These are phyloP conservation scores for Scutellaria minor DNA, from an alignment of 257 asterid genomes.

Conservation along the genomic window DNA sequence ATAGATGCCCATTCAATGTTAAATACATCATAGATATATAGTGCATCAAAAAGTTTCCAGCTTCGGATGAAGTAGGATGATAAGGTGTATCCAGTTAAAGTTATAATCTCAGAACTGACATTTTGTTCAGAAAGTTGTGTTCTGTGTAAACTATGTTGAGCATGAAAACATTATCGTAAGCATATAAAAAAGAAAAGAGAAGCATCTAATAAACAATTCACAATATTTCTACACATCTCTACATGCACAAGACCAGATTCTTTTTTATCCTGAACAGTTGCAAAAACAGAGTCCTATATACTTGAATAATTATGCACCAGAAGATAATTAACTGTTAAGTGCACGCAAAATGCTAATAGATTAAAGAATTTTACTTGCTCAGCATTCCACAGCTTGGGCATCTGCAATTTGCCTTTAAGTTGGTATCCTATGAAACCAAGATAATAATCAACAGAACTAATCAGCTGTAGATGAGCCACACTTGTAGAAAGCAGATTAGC, in stretches of 20 bases:
- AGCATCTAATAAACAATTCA: conserved; percentile 6
- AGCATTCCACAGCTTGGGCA: conserved; percentile 93
- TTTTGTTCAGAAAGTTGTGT: not conserved
- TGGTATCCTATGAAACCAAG: conserved; percentile 81
- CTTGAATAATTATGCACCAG: not conserved
- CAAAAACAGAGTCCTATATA: not conserved
- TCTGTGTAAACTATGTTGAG: conserved; percentile 5
- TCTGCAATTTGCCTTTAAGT: conserved; percentile 67
- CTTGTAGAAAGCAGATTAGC: conserved; percentile 59
- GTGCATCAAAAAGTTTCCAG: not conserved
- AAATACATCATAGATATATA: not conserved
- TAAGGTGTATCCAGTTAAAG: not conserved
- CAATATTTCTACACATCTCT: conserved; percentile 14
- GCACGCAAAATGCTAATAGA: conserved; percentile 29
- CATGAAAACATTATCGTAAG: not conserved
- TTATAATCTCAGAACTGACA: too few species aligned
- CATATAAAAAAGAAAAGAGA: conserved; percentile 12
- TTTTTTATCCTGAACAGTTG: conserved; percentile 21
- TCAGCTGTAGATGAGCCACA: conserved; percentile 58
- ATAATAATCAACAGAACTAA: conserved; percentile 54
- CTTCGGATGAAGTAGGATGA: not conserved
- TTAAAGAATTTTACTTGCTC: conserved; percentile 65
- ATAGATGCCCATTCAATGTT: not conserved
- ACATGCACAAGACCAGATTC: not conserved
- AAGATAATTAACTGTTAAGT: conserved; percentile 10